Evolutionary conservation across 371 early-diverging fungal genomes (phyloP).

Genomic region (Lichtheimia ramosa): DNA sequence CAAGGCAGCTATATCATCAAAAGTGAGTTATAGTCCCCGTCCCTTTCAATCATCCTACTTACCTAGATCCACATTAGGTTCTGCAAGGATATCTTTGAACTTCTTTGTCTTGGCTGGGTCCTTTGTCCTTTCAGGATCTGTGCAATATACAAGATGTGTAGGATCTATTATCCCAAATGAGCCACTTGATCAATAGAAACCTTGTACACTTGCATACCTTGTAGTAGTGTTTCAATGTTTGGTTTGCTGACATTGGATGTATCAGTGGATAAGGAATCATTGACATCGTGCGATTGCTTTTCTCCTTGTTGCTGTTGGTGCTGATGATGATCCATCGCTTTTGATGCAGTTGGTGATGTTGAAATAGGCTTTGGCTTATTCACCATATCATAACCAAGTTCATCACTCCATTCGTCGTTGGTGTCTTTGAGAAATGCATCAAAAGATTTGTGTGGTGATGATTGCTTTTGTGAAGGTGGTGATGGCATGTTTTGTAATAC

Average conservation of each 20-base stretch:
- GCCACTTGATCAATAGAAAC: neutral
- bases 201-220: slow-evolving; percentile 9
- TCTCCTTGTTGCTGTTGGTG: neutral
- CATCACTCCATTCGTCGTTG: slow-evolving; percentile 58
- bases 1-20: slow-evolving; percentile 50
- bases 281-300: neutral
- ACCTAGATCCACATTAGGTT: slow-evolving; percentile 78
- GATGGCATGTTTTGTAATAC: slow-evolving; percentile 2
- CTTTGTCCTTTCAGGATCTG: slow-evolving; percentile 17
- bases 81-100: slow-evolving; percentile 72
- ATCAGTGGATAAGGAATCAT: slow-evolving; percentile 6
- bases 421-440: slow-evolving; percentile 50
- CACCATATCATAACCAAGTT: slow-evolving; percentile 21
- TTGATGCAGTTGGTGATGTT: slow-evolving; percentile 5
- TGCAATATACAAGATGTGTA: slow-evolving; percentile 13
- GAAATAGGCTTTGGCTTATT: neutral
- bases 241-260: slow-evolving; percentile 6
- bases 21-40: neutral
- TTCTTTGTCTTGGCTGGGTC: slow-evolving; percentile 47
- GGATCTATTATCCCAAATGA: slow-evolving; percentile 14
- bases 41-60: slow-evolving; percentile 9
- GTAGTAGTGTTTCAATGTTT: slow-evolving; percentile 14
- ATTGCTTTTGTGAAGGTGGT: slow-evolving; percentile 17
- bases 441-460: slow-evolving; percentile 45
- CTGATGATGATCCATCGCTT: neutral